Evolutionary conservation across 495 filamentous ascomycete species (phyloP), one percentile per base, ranked within the genome.

Genomic region (Aspergillus steynii): DNA sequence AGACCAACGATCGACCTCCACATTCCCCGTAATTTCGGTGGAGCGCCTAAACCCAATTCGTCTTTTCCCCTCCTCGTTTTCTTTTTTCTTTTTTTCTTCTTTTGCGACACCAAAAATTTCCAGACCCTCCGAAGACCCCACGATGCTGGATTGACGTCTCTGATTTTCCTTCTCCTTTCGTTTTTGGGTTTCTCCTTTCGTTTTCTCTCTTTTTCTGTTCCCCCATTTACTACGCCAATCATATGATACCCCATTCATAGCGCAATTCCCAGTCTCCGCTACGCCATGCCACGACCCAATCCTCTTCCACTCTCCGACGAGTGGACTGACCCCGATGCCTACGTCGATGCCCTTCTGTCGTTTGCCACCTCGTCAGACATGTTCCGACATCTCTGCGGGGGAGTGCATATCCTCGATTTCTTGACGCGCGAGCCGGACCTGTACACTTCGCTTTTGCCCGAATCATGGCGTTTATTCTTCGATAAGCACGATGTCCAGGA

Each of bases 361-460:
- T 96, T 98, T 70, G 82, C 85, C 12, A 88, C 86, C 7, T 86
- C 86, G 26, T 88, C 88, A 26, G 82, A 86, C 34, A 82, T 93
- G n/a, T 92, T 97, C 67, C 90, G 90, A 65, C 89, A 87, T 49
- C 81, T 98, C 54, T 96, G 92, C 70, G 96, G 95, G 55, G 93
- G 93, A 37, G 89, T 98, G 3, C 95, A 99, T 71, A 92, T 99
- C 58, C 81, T 97, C 53, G 95, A 98, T 68, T 98, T 99, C 75
- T 89, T 97, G 74, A 97, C 92, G n/a, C 83, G 85, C 53, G 85
- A 92, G 25, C 90, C 90, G 20, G 84, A 88, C 70, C 78, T 97
- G 0, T 97, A 96, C 70, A 82, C 85, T 47, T 75, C 80, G 3
- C 79, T 91, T 2, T 75, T 99, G 12, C 92, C 92, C 1, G 67